These are phyloP conservation scores for Chytriomyces confervae DNA, from an alignment of 192 early-diverging fungal species.

Conservation along the genomic window DNA sequence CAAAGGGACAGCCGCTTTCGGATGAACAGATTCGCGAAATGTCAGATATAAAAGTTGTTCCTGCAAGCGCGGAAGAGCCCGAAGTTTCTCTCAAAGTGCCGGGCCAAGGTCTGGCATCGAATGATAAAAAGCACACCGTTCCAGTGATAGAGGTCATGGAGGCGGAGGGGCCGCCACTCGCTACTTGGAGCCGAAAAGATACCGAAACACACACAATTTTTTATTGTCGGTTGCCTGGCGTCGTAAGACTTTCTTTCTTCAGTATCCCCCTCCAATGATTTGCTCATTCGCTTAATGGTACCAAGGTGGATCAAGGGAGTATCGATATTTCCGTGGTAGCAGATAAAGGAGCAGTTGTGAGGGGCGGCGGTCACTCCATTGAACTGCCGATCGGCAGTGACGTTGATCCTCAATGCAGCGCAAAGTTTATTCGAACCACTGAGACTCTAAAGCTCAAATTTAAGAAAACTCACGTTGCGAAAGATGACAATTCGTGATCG, in stretches of 20 bases:
- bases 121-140: too few species aligned
- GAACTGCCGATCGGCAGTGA: not conserved
- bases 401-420: not conserved
- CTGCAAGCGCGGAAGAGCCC: not conserved
- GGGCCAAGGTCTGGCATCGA: too few species aligned
- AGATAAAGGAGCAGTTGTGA: not conserved
- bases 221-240: conserved; percentile 13
- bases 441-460: conserved; percentile 19
- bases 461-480: not conserved
- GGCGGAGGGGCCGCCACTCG: not conserved
- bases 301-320: too few species aligned
- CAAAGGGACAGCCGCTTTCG: conserved; percentile 15
- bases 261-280: too few species aligned
- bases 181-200: conserved; percentile 13
- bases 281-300: too few species aligned
- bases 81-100: not conserved
- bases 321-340: not conserved
- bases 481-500: too few species aligned
- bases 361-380: not conserved
- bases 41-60: conserved; percentile 8
- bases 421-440: conserved; percentile 31
- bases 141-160: too few species aligned
- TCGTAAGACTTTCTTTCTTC: not conserved
- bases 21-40: not conserved
- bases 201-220: not conserved